These are phyloP conservation scores for Chaetomium strumarium DNA, from an alignment of 2,329 filamentous ascomycete genomes.

Conservation along the genomic window DNA sequence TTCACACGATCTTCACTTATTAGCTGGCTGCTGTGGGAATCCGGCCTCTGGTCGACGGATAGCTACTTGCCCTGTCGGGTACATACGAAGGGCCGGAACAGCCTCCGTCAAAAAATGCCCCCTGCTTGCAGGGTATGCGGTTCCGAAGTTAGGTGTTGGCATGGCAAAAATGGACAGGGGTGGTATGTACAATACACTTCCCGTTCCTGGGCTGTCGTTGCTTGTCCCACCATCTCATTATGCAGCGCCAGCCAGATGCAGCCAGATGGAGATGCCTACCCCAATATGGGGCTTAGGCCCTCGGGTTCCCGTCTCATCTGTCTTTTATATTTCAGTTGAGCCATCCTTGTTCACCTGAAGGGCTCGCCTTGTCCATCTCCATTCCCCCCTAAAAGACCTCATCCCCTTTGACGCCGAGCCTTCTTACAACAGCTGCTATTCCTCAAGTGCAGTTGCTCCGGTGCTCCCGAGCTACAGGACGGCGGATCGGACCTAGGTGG, in stretches of 20 bases:
- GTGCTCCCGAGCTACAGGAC: neutral
- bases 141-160: neutral
- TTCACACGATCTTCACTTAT: too few species aligned
- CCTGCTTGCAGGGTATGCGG: neutral
- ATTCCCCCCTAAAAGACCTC: neutral
- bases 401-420: neutral
- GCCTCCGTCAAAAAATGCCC: neutral
- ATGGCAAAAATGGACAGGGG: conserved; percentile 1
- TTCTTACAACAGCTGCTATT: neutral
- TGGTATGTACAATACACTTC: neutral
- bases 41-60: neutral
- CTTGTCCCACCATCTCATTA: conserved; percentile 9
- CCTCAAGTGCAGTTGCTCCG: neutral
- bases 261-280: conserved; percentile 5
- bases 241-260: neutral
- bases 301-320: conserved; percentile 1
- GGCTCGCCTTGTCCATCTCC: neutral
- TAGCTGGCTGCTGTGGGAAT: neutral
- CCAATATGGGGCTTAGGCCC: neutral
- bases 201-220: neutral
- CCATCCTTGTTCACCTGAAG: neutral
- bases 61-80: neutral
- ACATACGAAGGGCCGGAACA: neutral
- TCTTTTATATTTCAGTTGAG: neutral
- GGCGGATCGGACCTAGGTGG: neutral